These are phyloP conservation scores for Aspergillus bombycis DNA, from an alignment of 2,329 filamentous ascomycete genomes.

Conservation along the genomic window DNA sequence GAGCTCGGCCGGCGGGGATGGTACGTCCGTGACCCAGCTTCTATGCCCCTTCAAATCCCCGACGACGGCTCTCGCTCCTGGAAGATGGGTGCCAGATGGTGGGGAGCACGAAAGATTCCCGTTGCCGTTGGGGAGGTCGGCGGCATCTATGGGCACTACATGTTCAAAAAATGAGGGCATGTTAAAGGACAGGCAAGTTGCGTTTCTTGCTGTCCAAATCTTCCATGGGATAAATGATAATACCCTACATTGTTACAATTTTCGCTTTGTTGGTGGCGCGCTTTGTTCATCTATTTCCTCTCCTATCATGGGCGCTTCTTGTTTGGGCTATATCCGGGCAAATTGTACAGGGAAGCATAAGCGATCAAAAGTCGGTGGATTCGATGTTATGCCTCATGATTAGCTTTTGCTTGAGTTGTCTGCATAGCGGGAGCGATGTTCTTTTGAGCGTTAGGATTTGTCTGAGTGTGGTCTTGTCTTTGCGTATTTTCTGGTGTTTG, in stretches of 20 bases:
- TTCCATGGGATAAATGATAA: slow-evolving; percentile 16
- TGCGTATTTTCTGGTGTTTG: slow-evolving; percentile 3
- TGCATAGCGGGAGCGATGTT: slow-evolving; percentile 26
- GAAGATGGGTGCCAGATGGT: slow-evolving; percentile 84
- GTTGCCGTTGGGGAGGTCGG: slow-evolving; percentile 60
- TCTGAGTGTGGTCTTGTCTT: slow-evolving; percentile 10
- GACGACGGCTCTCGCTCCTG: slow-evolving; percentile 67
- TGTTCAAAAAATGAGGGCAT: slow-evolving; percentile 55
- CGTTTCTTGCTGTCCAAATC: slow-evolving; percentile 17
- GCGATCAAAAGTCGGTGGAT: slow-evolving; percentile 18
- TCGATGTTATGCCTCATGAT: slow-evolving; percentile 16
- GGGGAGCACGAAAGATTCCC: slow-evolving; percentile 76
- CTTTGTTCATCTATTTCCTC: slow-evolving; percentile 15
- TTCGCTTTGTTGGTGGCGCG: not conserved
- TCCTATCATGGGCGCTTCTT: slow-evolving; percentile 17
- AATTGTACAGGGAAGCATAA: slow-evolving; percentile 14
- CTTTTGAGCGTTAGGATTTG: slow-evolving; percentile 9
- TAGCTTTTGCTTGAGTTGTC: slow-evolving; percentile 21
- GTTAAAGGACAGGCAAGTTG: slow-evolving; percentile 9
- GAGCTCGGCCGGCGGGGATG: slow-evolving; percentile 70
- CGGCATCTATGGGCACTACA: slow-evolving; percentile 63
- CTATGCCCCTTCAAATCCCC: slow-evolving; percentile 32
- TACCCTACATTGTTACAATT: slow-evolving; percentile 21
- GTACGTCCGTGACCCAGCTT: slow-evolving; percentile 58
- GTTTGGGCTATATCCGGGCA: slow-evolving; percentile 13